Percentiles rank a stretch among this genome's conserved stretches.
Evolutionary conservation across 176 grass and related monocot genomes (phyloP).

Genomic region (Aegilops tauschii): DNA sequence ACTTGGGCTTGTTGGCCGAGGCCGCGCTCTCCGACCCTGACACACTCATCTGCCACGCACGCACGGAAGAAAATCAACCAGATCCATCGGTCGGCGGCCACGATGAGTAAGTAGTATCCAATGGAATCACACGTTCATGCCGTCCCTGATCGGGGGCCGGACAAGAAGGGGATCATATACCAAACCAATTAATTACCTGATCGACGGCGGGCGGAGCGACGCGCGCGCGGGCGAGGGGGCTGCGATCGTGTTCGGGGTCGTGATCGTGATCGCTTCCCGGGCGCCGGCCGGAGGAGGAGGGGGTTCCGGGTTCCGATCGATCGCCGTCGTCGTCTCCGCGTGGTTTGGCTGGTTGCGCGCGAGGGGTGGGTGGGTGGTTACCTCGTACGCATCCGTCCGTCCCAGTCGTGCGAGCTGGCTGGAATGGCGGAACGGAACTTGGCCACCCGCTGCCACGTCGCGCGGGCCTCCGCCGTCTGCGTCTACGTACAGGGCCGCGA

Average conservation of each 20-base stretch:
- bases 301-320: neutral
- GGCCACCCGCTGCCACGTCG: neutral
- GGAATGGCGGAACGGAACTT: neutral
- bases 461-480: neutral
- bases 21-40: conserved; percentile 45
- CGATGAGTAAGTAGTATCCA: no score
- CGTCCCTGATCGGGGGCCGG: neutral
- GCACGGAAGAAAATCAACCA: neutral
- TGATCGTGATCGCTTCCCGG: neutral
- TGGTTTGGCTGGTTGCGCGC: neutral
- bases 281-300: neutral
- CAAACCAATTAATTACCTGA: neutral
- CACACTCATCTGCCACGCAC: conserved; percentile 22
- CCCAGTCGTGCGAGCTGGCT: neutral
- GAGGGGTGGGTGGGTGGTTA: neutral
- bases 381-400: neutral
- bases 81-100: no score
- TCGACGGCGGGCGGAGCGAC: neutral
- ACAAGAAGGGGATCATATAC: neutral
- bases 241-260: no score
- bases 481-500: neutral
- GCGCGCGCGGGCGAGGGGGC: neutral
- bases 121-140: no score
- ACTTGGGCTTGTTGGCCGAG: conserved; percentile 76
- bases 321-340: neutral